These are phyloP conservation scores for Penicillium crystallinum DNA, from an alignment of 495 filamentous ascomycete species.

Conservation along the genomic window DNA sequence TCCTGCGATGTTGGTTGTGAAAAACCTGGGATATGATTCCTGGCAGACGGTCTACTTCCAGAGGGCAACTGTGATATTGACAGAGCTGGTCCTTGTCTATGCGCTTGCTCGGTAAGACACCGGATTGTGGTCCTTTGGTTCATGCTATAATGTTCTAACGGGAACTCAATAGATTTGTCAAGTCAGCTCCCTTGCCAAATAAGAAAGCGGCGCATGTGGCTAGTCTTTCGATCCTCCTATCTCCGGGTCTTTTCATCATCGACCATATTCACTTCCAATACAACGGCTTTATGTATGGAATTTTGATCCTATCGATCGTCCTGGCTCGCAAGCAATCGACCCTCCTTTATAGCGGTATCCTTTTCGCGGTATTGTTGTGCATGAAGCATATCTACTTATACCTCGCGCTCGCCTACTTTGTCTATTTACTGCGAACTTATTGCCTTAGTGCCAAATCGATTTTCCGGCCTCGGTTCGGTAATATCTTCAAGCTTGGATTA, in stretches of 20 bases:
- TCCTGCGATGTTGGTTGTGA: conserved; percentile 75
- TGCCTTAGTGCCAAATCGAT: conserved; percentile 77
- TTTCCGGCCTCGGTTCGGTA: conserved; percentile 69
- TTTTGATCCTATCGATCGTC: conserved; percentile 80
- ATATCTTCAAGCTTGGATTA: conserved; percentile 73
- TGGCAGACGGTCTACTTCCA: conserved; percentile 95
- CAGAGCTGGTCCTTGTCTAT: conserved; percentile 76
- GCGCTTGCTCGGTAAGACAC: conserved; percentile 68
- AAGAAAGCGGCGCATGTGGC: conserved; percentile 82
- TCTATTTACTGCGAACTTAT: conserved; percentile 80
- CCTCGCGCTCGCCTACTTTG: conserved; percentile 92
- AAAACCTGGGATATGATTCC: conserved; percentile 76
- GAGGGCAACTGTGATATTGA: conserved; percentile 77
- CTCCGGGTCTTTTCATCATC: conserved; percentile 91
- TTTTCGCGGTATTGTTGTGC: conserved; percentile 82
- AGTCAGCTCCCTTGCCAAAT: conserved; percentile 53
- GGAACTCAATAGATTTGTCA: conserved; percentile 55
- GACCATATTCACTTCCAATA: conserved; percentile 99
- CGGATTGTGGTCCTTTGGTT: neutral
- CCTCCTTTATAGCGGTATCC: conserved; percentile 68
- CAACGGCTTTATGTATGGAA: conserved; percentile 92
- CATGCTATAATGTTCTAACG: neutral
- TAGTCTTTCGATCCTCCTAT: conserved; percentile 84
- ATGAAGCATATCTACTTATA: conserved; percentile 99
- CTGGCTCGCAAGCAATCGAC: conserved; percentile 72